These are phyloP conservation scores for Talaromyces albobiverticillius DNA, from an alignment of 2,329 filamentous ascomycete genomes.

Conservation along the genomic window DNA sequence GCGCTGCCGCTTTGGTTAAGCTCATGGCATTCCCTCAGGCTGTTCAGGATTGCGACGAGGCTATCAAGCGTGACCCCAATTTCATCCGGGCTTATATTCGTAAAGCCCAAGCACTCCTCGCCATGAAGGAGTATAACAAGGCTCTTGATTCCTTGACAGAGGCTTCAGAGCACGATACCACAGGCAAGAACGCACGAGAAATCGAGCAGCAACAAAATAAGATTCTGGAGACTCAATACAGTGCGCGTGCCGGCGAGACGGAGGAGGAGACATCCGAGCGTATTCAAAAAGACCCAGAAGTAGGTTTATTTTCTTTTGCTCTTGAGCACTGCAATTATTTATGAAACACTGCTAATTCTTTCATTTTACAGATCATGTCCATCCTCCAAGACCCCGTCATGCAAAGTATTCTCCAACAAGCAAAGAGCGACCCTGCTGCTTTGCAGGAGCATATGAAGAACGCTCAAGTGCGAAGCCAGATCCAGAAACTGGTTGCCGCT, in stretches of 20 bases:
- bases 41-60: conserved; percentile 85
- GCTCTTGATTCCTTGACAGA: conserved; percentile 85
- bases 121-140: conserved; percentile 98
- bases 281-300: conserved; percentile 85
- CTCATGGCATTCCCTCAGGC: conserved; percentile 93
- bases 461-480: conserved; percentile 76
- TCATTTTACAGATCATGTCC: conserved; percentile 63
- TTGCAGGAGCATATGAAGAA: conserved; percentile 98
- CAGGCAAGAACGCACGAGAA: conserved; percentile 80
- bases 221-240: conserved; percentile 84
- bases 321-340: conserved; percentile 2
- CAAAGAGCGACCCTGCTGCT: conserved; percentile 86
- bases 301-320: conserved; percentile 44
- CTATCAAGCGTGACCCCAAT: conserved; percentile 83
- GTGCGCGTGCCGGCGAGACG: conserved; percentile 86
- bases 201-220: conserved; percentile 95
- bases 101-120: conserved; percentile 91
- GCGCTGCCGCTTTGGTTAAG: conserved; percentile 94
- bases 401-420: conserved; percentile 96
- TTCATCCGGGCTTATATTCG: conserved; percentile 96
- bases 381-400: conserved; percentile 96
- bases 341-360: conserved; percentile 17
- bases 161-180: conserved; percentile 72
- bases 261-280: conserved; percentile 94
- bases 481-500: conserved; percentile 90